Evolutionary conservation across 2,329 filamentous ascomycete genomes (phyloP).

Genomic region (Byssothecium circinans): DNA sequence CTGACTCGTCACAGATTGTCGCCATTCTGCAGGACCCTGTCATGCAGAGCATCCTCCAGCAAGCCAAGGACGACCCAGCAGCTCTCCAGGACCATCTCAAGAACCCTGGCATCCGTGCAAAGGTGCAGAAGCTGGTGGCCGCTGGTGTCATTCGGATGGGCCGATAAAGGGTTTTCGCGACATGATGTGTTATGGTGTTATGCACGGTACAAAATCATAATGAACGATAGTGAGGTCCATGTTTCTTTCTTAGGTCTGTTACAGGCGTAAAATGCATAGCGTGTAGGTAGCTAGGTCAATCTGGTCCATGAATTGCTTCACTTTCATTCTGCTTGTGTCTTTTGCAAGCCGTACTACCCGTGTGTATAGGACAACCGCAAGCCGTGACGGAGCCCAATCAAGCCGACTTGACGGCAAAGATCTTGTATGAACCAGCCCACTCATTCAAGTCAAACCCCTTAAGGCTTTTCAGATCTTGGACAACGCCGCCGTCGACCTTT

Average conservation of each 20-base stretch:
- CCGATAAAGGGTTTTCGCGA: conserved; percentile 39
- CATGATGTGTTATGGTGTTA: background rate
- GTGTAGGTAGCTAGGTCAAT: background rate
- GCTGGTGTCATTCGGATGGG: conserved; percentile 88
- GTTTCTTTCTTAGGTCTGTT: background rate
- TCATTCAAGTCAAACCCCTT: conserved; percentile 38
- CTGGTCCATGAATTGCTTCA: background rate
- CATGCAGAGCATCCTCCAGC: conserved; percentile 96
- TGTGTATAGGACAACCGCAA: background rate
- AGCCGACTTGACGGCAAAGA: conserved; percentile 52
- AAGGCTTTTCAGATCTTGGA: conserved; percentile 18
- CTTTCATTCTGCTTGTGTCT: background rate
- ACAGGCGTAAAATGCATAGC: conserved; percentile 2
- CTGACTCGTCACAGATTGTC: conserved; percentile 66
- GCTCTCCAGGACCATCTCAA: conserved; percentile 97
- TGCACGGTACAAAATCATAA: background rate
- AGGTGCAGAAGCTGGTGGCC: conserved; percentile 93
- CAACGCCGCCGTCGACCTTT: conserved; percentile 9
- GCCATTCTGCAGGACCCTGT: conserved; percentile 90
- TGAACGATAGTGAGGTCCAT: background rate
- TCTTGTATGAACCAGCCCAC: conserved; percentile 48
- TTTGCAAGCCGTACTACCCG: background rate
- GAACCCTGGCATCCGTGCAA: conserved; percentile 80
- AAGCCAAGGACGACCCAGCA: conserved; percentile 89
- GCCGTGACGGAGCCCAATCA: background rate